A percentile compares a stretch with the other conserved stretches of the same genome.
These are phyloP conservation scores for Leucogyrophana mollusca DNA, from an alignment of 768 basidiomycete genomes.

Conservation along the genomic window DNA sequence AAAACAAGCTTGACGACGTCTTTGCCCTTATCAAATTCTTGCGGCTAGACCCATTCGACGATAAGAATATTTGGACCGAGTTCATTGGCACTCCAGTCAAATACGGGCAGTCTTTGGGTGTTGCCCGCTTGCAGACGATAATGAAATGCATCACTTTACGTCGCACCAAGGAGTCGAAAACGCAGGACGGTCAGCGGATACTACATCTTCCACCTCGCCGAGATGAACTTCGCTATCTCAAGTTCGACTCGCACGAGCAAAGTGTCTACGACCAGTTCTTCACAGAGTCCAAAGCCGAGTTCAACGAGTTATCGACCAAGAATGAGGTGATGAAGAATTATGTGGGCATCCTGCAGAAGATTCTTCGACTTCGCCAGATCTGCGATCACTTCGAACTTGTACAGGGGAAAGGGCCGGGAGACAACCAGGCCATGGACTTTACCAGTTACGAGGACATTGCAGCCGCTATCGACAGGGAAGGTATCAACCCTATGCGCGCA, in stretches of 20 bases:
- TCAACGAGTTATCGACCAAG: conserved; percentile 80
- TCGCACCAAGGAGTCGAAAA: conserved; percentile 89
- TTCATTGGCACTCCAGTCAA: conserved; percentile 93
- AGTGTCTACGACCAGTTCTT: conserved; percentile 88
- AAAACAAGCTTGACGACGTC: conserved; percentile 98
- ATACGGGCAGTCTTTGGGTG: conserved; percentile 83
- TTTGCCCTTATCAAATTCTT: conserved; percentile 97
- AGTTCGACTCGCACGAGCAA: conserved; percentile 81
- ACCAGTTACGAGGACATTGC: conserved; percentile 76
- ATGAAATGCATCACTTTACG: conserved; percentile 97
- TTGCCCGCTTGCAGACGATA: conserved; percentile 92
- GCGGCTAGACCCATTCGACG: conserved; percentile 87
- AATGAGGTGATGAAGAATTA: conserved; percentile 98
- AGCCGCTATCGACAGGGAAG: conserved; percentile 72
- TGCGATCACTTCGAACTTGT: conserved; percentile 96
- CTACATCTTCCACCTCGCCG: conserved; percentile 87
- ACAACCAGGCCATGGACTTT: conserved; percentile 44
- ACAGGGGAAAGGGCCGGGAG: conserved; percentile 59
- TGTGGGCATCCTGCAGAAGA: conserved; percentile 95
- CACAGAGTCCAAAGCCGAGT: conserved; percentile 88
- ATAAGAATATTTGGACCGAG: conserved; percentile 91
- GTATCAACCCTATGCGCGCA: conserved; percentile 73
- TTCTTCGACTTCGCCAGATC: conserved; percentile 93
- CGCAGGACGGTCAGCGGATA: conserved; percentile 79
- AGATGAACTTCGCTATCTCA: conserved; percentile 83